These are phyloP conservation scores for Stereum hirsutum DNA, from an alignment of 1,284 basidiomycete species.

Conservation along the genomic window DNA sequence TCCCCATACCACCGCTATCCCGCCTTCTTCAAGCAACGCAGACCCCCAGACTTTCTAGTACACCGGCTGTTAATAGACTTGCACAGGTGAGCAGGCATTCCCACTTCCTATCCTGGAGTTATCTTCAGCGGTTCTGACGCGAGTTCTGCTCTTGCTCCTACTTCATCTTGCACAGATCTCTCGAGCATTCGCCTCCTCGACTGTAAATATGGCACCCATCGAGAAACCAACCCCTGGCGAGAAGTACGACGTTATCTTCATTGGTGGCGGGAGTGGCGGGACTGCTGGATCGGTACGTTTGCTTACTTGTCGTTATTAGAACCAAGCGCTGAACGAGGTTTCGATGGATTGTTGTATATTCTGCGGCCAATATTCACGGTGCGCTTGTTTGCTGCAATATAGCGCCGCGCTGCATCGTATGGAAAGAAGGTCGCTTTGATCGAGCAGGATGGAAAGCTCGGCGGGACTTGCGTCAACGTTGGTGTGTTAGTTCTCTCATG, in stretches of 20 bases:
- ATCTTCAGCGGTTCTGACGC: no score
- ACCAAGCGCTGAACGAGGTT: background rate
- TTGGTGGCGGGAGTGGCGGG: conserved; percentile 82
- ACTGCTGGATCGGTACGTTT: conserved; percentile 62
- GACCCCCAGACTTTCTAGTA: no score
- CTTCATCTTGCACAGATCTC: no score
- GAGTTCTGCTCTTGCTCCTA: no score
- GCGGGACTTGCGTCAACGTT: conserved; percentile 96
- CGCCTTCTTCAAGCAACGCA: no score
- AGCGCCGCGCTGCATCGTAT: conserved; percentile 88
- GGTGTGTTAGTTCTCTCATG: conserved; percentile 59
- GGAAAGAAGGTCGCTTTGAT: conserved; percentile 92
- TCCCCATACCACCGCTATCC: no score
- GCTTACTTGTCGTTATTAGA: no score
- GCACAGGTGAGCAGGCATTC: no score
- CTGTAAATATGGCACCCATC: conserved; percentile 57
- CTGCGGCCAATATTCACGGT: no score
- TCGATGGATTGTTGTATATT: conserved; percentile 2
- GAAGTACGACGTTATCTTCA: conserved; percentile 73
- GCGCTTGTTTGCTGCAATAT: no score
- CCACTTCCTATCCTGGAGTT: no score
- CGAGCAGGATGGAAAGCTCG: conserved; percentile 70
- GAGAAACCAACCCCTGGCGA: conserved; percentile 46
- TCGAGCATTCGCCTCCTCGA: conserved; percentile 33
- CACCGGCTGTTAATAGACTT: no score